Evolutionary conservation across 2,329 filamentous ascomycete species (phyloP).

Genomic region (Fusarium burgessii): DNA sequence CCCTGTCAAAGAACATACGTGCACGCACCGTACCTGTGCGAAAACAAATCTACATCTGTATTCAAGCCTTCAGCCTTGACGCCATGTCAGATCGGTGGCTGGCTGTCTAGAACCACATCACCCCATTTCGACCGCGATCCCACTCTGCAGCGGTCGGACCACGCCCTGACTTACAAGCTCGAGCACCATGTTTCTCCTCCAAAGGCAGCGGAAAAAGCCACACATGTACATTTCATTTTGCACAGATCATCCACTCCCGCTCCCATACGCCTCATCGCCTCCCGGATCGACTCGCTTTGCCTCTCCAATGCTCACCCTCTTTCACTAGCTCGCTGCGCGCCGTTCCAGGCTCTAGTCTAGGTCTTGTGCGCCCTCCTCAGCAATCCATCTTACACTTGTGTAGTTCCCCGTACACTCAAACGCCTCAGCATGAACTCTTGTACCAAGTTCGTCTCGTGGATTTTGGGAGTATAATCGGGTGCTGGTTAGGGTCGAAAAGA

Average conservation of each 20-base stretch:
- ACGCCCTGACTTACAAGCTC: constrained; percentile 8
- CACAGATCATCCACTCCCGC: constrained; percentile 12
- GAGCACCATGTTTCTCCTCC: neutral
- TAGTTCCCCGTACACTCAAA: constrained; percentile 31
- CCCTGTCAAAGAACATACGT: constrained; percentile 8
- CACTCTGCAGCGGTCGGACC: neutral
- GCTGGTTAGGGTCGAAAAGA: constrained; percentile 3
- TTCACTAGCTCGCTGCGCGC: constrained; percentile 6
- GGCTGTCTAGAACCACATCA: constrained; percentile 17
- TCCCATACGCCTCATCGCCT: constrained; percentile 10
- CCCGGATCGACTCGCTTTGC: neutral
- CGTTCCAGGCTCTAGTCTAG: constrained; percentile 23
- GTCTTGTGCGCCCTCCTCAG: neutral
- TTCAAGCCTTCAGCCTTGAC: constrained; percentile 19
- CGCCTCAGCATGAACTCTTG: constrained; percentile 14
- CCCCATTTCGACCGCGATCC: neutral
- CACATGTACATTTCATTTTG: constrained; percentile 1
- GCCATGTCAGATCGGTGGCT: constrained; percentile 29
- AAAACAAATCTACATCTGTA: constrained; percentile 1
- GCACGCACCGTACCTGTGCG: constrained; percentile 2
- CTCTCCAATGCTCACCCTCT: neutral
- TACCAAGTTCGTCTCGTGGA: neutral
- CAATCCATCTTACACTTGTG: constrained; percentile 7
- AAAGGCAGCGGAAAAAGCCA: constrained; percentile 8
- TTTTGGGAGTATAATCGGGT: too few species aligned